phyloP scores from a whole-genome alignment of 805 yeast genomes.

The Kurtzmaniella cleridarum region DNA sequence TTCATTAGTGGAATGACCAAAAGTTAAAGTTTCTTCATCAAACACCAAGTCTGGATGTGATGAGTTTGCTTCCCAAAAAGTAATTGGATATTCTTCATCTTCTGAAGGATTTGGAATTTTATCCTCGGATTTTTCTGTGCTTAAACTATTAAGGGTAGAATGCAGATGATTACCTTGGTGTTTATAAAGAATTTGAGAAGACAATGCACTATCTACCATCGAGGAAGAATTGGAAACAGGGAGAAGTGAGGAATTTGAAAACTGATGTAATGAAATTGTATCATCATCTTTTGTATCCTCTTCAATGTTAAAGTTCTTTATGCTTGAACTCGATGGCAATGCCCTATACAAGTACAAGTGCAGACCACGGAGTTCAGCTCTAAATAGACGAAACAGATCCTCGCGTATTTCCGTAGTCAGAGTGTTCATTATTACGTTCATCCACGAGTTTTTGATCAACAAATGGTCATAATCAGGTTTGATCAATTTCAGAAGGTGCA shows the following conservation, averaged over 20 bases:
- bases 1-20: conserved; percentile 49
- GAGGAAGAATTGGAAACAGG: no score
- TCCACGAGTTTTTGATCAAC: conserved; percentile 30
- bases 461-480: conserved; percentile 27
- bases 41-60: conserved; percentile 37
- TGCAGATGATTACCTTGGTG: neutral
- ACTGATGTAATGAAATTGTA: neutral
- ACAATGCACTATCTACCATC: neutral
- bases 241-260: neutral
- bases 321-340: conserved; percentile 33
- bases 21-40: conserved; percentile 38
- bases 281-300: conserved; percentile 3
- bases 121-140: neutral
- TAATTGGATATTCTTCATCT: conserved; percentile 8
- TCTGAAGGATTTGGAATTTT: neutral
- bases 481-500: conserved; percentile 15
- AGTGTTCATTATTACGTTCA: conserved; percentile 31
- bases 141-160: no score
- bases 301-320: conserved; percentile 2
- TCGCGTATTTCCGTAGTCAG: conserved; percentile 28
- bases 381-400: conserved; percentile 41
- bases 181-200: neutral
- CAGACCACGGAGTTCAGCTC: conserved; percentile 71
- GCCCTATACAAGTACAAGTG: conserved; percentile 56
- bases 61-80: conserved; percentile 18